phyloP scores from a whole-genome alignment of 1,284 basidiomycete species.

The Grifola frondosa region DNA sequence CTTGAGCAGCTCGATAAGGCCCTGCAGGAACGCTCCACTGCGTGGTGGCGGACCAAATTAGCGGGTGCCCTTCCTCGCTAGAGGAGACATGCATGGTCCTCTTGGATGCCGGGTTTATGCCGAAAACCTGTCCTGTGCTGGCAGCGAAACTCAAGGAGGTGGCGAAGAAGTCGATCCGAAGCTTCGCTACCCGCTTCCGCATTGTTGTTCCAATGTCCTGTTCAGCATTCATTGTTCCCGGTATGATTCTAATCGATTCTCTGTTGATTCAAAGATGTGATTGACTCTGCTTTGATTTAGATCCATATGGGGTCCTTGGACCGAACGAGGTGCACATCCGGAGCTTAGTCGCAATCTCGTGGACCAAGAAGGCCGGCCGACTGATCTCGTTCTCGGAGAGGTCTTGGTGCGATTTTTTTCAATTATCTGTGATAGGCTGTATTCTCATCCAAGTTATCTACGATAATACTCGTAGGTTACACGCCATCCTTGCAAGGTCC shows the following conservation, averaged over 20 bases:
- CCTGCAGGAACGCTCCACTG: conserved; percentile 19
- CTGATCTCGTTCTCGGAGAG: conserved; percentile 38
- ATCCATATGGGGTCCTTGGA: conserved; percentile 37
- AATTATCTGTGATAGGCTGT: too few species aligned
- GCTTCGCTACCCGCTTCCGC: conserved; percentile 24
- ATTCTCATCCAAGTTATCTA: too few species aligned
- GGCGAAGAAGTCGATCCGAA: conserved; percentile 30
- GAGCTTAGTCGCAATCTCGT: conserved; percentile 30
- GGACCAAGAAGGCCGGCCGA: conserved; percentile 26
- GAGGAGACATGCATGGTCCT: conserved; percentile 40
- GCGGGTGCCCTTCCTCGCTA: conserved; percentile 41
- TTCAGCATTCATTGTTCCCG: conserved; percentile 42
- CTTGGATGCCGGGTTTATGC: conserved; percentile 40
- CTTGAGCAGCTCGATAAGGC: conserved; percentile 14
- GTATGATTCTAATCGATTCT: too few species aligned
- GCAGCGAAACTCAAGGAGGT: conserved; percentile 36
- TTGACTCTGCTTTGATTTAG: conserved; percentile 21
- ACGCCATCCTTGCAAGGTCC: conserved; percentile 46
- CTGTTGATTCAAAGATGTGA: neutral
- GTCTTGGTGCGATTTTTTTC: conserved; percentile 39
- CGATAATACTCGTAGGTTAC: conserved; percentile 37
- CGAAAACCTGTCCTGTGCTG: conserved; percentile 33
- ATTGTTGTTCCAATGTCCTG: conserved; percentile 37
- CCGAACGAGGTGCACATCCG: conserved; percentile 41
- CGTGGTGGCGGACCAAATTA: conserved; percentile 40